Conservation (phyloP, 441 rosid species). For the Adansonia rubrostipa region DNA sequence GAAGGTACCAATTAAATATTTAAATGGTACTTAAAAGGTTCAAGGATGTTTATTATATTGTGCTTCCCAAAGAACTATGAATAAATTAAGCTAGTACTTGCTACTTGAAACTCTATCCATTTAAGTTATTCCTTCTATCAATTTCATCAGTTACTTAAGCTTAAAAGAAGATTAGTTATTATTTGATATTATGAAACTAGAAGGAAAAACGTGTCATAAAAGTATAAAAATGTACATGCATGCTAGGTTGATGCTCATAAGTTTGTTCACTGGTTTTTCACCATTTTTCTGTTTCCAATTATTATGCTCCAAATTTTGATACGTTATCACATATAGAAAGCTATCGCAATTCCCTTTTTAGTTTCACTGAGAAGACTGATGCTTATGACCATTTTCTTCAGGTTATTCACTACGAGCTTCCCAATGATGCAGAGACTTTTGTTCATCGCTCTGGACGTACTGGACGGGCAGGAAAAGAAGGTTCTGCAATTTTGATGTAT, state of each 20-base stretch:
- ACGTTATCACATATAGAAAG: neutral
- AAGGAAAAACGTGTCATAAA: neutral
- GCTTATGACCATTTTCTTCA: conserved; percentile 38
- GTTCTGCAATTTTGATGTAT: conserved; percentile 84
- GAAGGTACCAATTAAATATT: neutral
- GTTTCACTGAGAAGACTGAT: conserved; percentile 29
- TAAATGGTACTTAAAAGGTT: neutral
- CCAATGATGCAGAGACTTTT: conserved; percentile 96
- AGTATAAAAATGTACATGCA: conserved; percentile 15
- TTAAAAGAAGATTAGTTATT: neutral
- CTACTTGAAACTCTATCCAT: neutral
- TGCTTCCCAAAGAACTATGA: neutral
- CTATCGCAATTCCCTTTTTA: neutral
- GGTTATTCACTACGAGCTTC: conserved; percentile 96
- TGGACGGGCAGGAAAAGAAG: conserved; percentile 97
- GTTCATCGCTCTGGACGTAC: conserved; percentile 99
- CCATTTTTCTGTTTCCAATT: neutral
- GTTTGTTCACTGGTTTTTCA: neutral
- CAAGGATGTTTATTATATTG: neutral
- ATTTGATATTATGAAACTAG: conserved; percentile 10
- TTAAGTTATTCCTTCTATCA: neutral
- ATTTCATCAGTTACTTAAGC: neutral
- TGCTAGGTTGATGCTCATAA: neutral
- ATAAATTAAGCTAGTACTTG: neutral
- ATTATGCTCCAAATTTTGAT: neutral